A percentile compares a stretch with the other conserved stretches of the same genome.
Conservation (phyloP, 1,284 basidiomycete species). For the Amylostereum areolatum region DNA sequence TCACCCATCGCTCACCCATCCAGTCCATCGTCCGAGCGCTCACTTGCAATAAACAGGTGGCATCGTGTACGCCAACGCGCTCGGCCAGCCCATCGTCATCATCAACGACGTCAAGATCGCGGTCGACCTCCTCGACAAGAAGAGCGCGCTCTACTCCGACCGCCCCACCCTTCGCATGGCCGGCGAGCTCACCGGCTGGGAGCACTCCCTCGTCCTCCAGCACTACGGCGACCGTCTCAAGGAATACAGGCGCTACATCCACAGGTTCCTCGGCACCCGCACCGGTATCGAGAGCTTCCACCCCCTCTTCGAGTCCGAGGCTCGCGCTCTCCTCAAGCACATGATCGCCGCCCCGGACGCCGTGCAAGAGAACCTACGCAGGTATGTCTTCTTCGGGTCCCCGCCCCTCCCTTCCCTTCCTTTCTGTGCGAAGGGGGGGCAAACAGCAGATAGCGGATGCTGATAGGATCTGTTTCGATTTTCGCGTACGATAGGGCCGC, state of each 20-base stretch:
- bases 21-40: not conserved
- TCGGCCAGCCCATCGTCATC: slow-evolving; percentile 51
- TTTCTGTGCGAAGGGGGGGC: not conserved
- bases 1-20: not conserved
- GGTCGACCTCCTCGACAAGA: slow-evolving; percentile 54
- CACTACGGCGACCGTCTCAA: slow-evolving; percentile 56
- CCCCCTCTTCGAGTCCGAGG: slow-evolving; percentile 17
- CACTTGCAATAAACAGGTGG: slow-evolving; percentile 33
- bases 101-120: slow-evolving; percentile 47
- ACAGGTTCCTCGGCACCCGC: slow-evolving; percentile 17
- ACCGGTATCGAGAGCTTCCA: slow-evolving; percentile 15
- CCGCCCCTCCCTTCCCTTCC: not conserved
- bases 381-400: slow-evolving; percentile 7
- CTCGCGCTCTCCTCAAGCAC: slow-evolving; percentile 14
- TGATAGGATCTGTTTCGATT: too few relatives aligned
- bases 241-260: slow-evolving; percentile 16
- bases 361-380: slow-evolving; percentile 14
- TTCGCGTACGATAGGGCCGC: slow-evolving; percentile 5
- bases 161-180: slow-evolving; percentile 34
- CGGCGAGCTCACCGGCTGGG: slow-evolving; percentile 54
- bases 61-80: slow-evolving; percentile 45
- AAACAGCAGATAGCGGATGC: too few relatives aligned
- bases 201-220: slow-evolving; percentile 50
- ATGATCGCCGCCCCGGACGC: slow-evolving; percentile 12
- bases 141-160: slow-evolving; percentile 57